Percentiles rank a stretch among this genome's conserved stretches.
phyloP scores from a whole-genome alignment of 2,329 filamentous ascomycete species.

The Chlorencoelia australis region DNA sequence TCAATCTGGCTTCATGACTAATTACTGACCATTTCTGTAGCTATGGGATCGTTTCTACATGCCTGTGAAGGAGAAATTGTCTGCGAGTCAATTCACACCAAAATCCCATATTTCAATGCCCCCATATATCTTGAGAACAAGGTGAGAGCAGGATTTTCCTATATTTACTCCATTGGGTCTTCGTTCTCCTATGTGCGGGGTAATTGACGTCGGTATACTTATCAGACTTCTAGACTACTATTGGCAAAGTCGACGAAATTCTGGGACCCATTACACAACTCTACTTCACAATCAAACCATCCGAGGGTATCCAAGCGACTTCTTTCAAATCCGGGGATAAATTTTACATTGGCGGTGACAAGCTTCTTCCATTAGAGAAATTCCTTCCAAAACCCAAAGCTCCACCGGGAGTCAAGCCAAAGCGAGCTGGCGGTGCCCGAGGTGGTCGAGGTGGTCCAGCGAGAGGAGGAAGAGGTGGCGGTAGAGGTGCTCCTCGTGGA shows the following conservation, averaged over 20 bases:
- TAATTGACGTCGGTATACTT: background rate
- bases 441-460: conserved; percentile 35
- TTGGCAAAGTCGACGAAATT: conserved; percentile 97
- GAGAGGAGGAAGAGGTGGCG: conserved; percentile 32
- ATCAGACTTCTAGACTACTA: conserved; percentile 47
- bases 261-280: conserved; percentile 96
- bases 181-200: background rate
- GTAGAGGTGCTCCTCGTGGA: conserved; percentile 43
- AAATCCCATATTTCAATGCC: conserved; percentile 98
- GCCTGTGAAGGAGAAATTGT: conserved; percentile 96
- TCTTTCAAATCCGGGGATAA: conserved; percentile 96
- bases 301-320: conserved; percentile 88
- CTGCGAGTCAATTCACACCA: conserved; percentile 88
- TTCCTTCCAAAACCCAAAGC: conserved; percentile 93
- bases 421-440: conserved; percentile 55
- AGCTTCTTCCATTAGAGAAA: conserved; percentile 87
- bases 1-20: background rate
- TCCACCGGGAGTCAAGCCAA: conserved; percentile 58
- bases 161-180: background rate
- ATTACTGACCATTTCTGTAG: conserved; percentile 32
- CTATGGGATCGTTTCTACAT: conserved; percentile 92
- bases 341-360: conserved; percentile 92
- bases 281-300: conserved; percentile 96
- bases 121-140: conserved; percentile 99
- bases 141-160: conserved; percentile 32